A percentile compares a stretch with the other conserved stretches of the same genome.
Conservation (phyloP, 192 early-diverging fungal species). For the Gigaspora rosea region DNA sequence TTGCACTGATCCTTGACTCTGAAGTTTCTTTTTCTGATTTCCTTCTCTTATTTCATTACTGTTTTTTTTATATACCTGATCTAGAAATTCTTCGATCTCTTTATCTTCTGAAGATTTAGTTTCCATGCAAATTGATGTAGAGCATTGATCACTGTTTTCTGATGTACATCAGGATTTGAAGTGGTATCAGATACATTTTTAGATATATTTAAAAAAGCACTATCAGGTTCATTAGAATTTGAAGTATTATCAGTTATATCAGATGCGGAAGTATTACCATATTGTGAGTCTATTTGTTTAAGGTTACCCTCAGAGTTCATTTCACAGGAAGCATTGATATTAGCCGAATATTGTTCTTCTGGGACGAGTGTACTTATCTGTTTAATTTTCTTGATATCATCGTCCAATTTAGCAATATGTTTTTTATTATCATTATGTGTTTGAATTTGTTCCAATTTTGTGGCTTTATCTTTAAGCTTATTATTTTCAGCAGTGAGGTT, state of each 20-base stretch:
- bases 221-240: not conserved
- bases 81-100: too few relatives aligned
- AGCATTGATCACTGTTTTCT: too few relatives aligned
- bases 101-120: too few relatives aligned
- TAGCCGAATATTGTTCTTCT: not conserved
- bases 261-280: not conserved
- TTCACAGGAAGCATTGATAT: not conserved
- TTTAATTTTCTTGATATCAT: not conserved
- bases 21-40: too few relatives aligned
- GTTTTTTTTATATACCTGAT: too few relatives aligned
- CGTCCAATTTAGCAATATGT: not conserved
- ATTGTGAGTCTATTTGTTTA: slow-evolving; percentile 7
- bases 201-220: too few relatives aligned
- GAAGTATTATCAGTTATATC: slow-evolving; percentile 3
- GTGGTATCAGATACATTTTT: too few relatives aligned
- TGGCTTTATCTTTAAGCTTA: slow-evolving; percentile 3
- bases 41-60: too few relatives aligned
- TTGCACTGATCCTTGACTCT: too few relatives aligned
- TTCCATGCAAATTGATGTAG: too few relatives aligned
- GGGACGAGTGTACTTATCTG: slow-evolving; percentile 15
- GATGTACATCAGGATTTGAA: too few relatives aligned
- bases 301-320: not conserved
- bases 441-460: slow-evolving; percentile 21
- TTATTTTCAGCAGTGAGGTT: slow-evolving; percentile 11
- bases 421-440: not conserved